phyloP scores from a whole-genome alignment of 257 asterid genomes.

The Agastache rugosa region DNA sequence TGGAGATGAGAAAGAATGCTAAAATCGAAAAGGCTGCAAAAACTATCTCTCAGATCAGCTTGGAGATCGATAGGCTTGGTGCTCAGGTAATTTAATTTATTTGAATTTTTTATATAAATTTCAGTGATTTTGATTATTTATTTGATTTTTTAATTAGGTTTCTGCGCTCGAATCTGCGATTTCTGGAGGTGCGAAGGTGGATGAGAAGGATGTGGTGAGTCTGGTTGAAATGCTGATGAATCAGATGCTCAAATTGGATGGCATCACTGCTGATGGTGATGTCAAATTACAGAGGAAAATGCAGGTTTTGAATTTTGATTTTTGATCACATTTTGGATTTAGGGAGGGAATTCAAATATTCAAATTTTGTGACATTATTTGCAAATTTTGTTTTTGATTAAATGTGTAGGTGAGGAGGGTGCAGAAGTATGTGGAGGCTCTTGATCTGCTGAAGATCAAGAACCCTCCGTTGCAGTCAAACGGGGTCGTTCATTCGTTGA shows the following conservation, averaged over 20 bases:
- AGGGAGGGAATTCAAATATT: background rate
- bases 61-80: constrained; percentile 75
- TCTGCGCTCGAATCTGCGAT: constrained; percentile 63
- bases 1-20: constrained; percentile 73
- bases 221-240: constrained; percentile 79
- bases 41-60: constrained; percentile 66
- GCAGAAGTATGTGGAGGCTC: constrained; percentile 78
- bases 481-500: constrained; percentile 36
- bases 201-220: constrained; percentile 60
- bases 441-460: constrained; percentile 73
- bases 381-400: background rate
- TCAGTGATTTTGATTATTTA: background rate
- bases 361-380: background rate
- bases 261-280: constrained; percentile 68
- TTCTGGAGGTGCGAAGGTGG: constrained; percentile 73
- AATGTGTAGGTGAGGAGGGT: constrained; percentile 64
- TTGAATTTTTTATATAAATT: background rate
- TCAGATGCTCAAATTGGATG: constrained; percentile 76
- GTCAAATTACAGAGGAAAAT: constrained; percentile 78
- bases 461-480: constrained; percentile 29
- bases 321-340: background rate
- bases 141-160: constrained; percentile 51
- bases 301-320: constrained; percentile 60
- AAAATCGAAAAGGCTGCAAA: constrained; percentile 69
- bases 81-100: constrained; percentile 55